Evolutionary conservation across 1,139 yeast genomes (phyloP).

Genomic region (Hansenula lynferdii): DNA sequence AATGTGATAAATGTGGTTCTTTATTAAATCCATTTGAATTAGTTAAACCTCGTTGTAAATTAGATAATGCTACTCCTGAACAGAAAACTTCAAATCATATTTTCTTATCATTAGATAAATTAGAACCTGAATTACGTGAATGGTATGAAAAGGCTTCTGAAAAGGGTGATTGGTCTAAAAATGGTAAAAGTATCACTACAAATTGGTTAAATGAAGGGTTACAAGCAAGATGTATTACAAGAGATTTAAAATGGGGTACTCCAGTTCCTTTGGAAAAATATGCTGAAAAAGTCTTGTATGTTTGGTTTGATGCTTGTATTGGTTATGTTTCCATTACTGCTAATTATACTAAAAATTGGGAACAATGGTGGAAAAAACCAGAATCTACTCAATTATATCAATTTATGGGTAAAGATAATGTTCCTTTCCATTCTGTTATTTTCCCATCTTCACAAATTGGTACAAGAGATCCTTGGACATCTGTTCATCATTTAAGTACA

Average conservation of each 20-base stretch:
- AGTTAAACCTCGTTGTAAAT: slow-evolving; percentile 90
- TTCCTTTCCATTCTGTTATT: slow-evolving; percentile 97
- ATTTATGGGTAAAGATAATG: slow-evolving; percentile 99
- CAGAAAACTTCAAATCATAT: slow-evolving; percentile 82
- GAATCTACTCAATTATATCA: slow-evolving; percentile 83
- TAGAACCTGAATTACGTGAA: slow-evolving; percentile 65
- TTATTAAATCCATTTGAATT: slow-evolving; percentile 89
- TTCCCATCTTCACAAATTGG: slow-evolving; percentile 94
- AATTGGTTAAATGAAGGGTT: slow-evolving; percentile 95
- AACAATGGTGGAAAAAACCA: slow-evolving; percentile 92
- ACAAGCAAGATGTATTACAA: slow-evolving; percentile 91
- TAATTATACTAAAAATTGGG: slow-evolving; percentile 77
- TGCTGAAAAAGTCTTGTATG: slow-evolving; percentile 87
- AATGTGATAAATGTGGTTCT: slow-evolving; percentile 94
- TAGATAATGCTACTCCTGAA: slow-evolving; percentile 78
- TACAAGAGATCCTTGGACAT: slow-evolving; percentile 85
- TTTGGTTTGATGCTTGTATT: slow-evolving; percentile 98
- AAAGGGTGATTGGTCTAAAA: slow-evolving; percentile 87
- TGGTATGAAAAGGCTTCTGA: slow-evolving; percentile 71
- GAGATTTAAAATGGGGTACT: slow-evolving; percentile 98
- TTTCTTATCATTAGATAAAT: slow-evolving; percentile 75
- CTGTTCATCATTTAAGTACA: slow-evolving; percentile 84
- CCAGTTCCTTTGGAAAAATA: slow-evolving; percentile 88
- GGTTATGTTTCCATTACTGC: slow-evolving; percentile 97
- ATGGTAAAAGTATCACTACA: slow-evolving; percentile 80